Evolutionary conservation across 1,284 basidiomycete genomes (phyloP), one percentile per base, ranked within the genome.

Genomic region (Boletus smithii): DNA sequence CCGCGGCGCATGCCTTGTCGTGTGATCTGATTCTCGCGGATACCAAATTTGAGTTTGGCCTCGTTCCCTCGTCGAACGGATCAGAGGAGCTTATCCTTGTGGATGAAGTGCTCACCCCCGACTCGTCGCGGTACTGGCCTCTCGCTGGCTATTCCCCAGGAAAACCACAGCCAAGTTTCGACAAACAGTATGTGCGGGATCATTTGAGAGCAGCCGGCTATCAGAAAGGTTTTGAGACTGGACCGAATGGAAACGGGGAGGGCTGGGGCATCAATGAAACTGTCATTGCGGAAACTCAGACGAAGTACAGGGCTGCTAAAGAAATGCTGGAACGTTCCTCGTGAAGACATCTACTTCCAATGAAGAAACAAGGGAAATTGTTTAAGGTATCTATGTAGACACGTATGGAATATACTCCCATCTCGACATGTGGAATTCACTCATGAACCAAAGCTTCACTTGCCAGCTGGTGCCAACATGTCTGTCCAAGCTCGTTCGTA

Each of bases 71-170:
- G 14, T 17, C 60, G 11, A 47, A 66, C 13, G 58, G 61, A 35
- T 55, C 61, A 17, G 59, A 69, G 53, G 76, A 79, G 27, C 76
- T 98, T 41, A 90, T 97, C 57, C 79, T 99, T 33, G 86, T 99
- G 55, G 97, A 99, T 68, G 95, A 99, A 66, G 83, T 92, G 14
- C 81, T 99, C 44, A 99, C 97, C 0, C 95, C 95, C 6, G 97
- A 99, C 70, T 97, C 93, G 18, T 97, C 94, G 16, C 81, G 95
- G 33, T 99, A 98, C 75, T 99, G 97, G 95, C 86, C 92, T 1
- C 75, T 83, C 0, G 76, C 73, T 11, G 78, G 73, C 3, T 99
- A 97, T 71, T 69, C 72, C 32, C 75, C 82, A 3, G 95, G 95
- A 8, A 74, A 78, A 23, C 72, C 83, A 0, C 95, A 97, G 70